These are phyloP conservation scores for Phytophthora ohioensis DNA, from an alignment of 352 stramenopile genomes.

Conservation along the genomic window DNA sequence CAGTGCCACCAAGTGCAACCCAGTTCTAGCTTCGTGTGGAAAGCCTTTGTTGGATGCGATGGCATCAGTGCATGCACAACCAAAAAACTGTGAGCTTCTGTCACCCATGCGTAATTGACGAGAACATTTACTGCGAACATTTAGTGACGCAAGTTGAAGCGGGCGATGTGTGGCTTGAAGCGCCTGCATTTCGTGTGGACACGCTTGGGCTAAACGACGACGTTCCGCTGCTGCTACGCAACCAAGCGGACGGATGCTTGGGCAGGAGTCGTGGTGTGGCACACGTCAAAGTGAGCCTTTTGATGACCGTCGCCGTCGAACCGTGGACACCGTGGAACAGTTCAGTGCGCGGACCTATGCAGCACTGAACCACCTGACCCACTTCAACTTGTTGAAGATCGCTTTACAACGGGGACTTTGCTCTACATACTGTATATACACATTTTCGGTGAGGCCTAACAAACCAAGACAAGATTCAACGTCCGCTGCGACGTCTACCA, in stretches of 20 bases:
- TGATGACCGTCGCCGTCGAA: neutral
- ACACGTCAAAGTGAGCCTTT: constrained; percentile 14
- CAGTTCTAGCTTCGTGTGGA: too few relatives aligned
- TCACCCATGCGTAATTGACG: neutral
- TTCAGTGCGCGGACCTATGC: constrained; percentile 7
- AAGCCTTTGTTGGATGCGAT: too few relatives aligned
- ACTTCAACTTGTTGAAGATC: constrained; percentile 1
- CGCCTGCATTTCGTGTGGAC: neutral
- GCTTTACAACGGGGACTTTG: neutral
- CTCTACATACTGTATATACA: too few relatives aligned
- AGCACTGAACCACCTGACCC: constrained; percentile 2
- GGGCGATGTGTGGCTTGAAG: neutral
- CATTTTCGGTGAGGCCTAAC: constrained; percentile 3
- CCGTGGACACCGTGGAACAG: neutral
- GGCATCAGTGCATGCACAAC: too few relatives aligned
- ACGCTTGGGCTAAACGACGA: neutral
- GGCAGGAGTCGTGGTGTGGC: neutral
- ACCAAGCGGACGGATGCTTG: neutral
- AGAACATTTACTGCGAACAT: constrained; percentile 3
- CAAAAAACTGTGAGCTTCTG: too few relatives aligned
- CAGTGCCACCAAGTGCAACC: too few relatives aligned
- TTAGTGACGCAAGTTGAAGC: constrained; percentile 4
- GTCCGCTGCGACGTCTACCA: neutral
- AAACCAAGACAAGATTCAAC: neutral
- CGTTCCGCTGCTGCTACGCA: neutral